Conservation (phyloP, 106 monocot genomes). For the Chionographis japonica region DNA sequence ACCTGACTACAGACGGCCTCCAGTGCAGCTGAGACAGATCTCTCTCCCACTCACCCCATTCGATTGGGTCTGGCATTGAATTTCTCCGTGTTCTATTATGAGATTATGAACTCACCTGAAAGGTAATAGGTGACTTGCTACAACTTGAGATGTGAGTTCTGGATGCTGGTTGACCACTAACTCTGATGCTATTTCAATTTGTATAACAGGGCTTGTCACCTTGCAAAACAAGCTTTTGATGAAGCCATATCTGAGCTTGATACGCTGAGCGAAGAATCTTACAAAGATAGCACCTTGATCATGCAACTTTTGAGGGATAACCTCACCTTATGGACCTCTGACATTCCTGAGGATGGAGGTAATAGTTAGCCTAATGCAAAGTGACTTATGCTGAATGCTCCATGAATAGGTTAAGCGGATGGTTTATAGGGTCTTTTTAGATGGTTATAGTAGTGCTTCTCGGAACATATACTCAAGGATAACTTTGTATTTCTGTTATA, state of each 20-base stretch:
- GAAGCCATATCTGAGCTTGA: slow-evolving; percentile 69
- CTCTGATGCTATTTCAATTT: slow-evolving; percentile 4
- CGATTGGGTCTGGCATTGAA: slow-evolving; percentile 80
- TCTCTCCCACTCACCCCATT: slow-evolving; percentile 78
- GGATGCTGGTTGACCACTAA: neutral
- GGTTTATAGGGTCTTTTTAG: neutral
- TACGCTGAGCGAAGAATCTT: slow-evolving; percentile 67
- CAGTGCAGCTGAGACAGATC: slow-evolving; percentile 56
- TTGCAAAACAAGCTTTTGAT: slow-evolving; percentile 81
- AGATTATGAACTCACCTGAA: slow-evolving; percentile 88
- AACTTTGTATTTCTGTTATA: too few species aligned
- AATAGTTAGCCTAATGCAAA: neutral
- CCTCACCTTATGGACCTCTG: slow-evolving; percentile 73
- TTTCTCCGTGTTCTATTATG: slow-evolving; percentile 86
- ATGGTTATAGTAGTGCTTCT: too few species aligned
- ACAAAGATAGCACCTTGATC: slow-evolving; percentile 73
- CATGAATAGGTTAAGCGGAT: neutral
- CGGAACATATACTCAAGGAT: too few species aligned
- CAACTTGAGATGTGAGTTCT: neutral
- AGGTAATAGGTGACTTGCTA: slow-evolving; percentile 31
- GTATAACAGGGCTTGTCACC: slow-evolving; percentile 51
- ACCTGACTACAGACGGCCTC: slow-evolving; percentile 47
- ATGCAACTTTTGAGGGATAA: slow-evolving; percentile 77
- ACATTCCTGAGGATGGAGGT: slow-evolving; percentile 65
- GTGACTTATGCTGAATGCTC: slow-evolving; percentile 1